Evolutionary conservation across 1,284 basidiomycete genomes (phyloP), one percentile per base, ranked within the genome.

Genomic region (Fomitiporia mediterranea): DNA sequence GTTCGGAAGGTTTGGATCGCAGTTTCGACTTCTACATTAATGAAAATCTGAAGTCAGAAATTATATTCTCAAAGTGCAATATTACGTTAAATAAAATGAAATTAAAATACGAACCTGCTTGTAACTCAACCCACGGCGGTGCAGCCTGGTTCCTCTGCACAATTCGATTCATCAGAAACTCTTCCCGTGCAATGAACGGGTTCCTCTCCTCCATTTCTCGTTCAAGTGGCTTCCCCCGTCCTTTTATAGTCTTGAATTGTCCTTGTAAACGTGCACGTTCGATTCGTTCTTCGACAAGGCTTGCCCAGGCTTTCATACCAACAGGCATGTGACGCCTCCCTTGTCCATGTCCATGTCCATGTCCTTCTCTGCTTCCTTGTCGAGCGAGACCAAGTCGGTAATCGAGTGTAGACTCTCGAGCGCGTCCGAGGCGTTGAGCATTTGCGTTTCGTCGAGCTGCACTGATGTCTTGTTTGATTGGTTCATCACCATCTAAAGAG

Each of bases 121-220:
- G 93, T 32, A 94, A 65, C 69, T 95, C 92, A 2, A 96, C 86
- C 91, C 91, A 96, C 2, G 91, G 89, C n/a, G 93, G 94, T 0
- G 85, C 81, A 1, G 88, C 90, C 13, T 89, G 91, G 64, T 94
- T 90, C 37, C 84, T 75, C 64, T 92, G 87, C 17, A 96, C 81
- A 57, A 95, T 93, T 11, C 92, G 81, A 65, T 95, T 95, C 87
- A 95, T 87, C 51, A 94, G 72, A 62, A 87, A 90, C 67, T 93
- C 85, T 65, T 84, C 84, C n/a, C 84, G 74, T 23, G 76, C 79
- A 56, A 92, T 83, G 66, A 90, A 93, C 0, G 91, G 92, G 65
- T 95, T 95, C 27, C 74, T 72, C 66, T 91, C 89, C 52, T 90
- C 86, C 1, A 71, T 73, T 43, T 81, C 76, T 2, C 72, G 70